Base-by-base conservation (phyloP, 1,139 yeast species). In the Sugiyamaella xylanicola region DNA sequence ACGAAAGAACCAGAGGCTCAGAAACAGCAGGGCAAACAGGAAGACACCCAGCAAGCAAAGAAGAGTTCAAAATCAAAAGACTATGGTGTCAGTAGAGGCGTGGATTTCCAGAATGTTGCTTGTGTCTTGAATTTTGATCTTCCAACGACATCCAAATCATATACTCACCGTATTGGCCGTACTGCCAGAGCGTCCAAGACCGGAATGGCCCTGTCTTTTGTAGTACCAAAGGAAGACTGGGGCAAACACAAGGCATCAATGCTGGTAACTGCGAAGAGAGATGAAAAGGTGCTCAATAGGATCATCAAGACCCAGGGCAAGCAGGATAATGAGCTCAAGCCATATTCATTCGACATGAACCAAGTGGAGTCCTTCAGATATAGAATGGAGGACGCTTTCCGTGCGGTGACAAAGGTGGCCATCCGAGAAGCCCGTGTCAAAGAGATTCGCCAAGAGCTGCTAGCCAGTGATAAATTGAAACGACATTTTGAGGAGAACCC, bases 401-500 rank as follows among this genome's bases (percentile, higher is more conserved):
- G 98, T 73, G 89, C 98, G 0, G 96, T 95, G 27, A 93, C 99
- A 0, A 85, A 83, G 59, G 85, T 88, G 5, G 88, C 97, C 1
- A 82, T 95, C 25, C 84, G 98, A 72, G 98, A 93, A 68, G 98
- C 99, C 1, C 83, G 99, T 67, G 82, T 92, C 55, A 87, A 85
- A 69, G 99, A 95, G 71, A 80, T 95, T 70, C 87, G 88, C 70
- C 82, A 86, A 65, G 99, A 95, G 72, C 78, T 95, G 70, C 77
- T 95, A 60, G 84, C 92, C 45, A 87, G 95, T 62, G 97, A 91
- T 61, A 91, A 90, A 68, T 80, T 95, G 68, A 91, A 91, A 72
- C 83, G 97, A 67, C 96, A 91, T 74, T 95, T 95, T 68, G 97
- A 93, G 72, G 99, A 93, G 68, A 93, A 93, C 70, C 99, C 99